phyloP scores from a whole-genome alignment of 2,329 filamentous ascomycete species.

The Paecilomyces niveus region DNA sequence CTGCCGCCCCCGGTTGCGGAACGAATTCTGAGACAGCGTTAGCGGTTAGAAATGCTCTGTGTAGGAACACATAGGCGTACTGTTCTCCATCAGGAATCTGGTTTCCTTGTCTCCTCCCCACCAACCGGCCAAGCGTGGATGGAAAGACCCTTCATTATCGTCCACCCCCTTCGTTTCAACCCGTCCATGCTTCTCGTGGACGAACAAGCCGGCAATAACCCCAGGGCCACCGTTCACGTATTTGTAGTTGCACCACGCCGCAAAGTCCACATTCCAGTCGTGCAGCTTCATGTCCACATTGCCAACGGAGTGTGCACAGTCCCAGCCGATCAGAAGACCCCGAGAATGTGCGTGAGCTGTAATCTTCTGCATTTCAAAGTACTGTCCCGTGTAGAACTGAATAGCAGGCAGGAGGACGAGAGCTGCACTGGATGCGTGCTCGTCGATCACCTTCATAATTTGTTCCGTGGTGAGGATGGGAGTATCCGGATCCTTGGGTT shows the following conservation, averaged over 20 bases:
- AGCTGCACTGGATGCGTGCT: constrained; percentile 65
- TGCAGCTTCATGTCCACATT: constrained; percentile 75
- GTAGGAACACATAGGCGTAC: constrained; percentile 14
- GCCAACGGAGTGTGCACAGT: constrained; percentile 77
- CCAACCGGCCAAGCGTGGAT: constrained; percentile 70
- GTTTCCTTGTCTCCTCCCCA: constrained; percentile 74
- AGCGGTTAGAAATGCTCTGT: not conserved
- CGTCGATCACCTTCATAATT: constrained; percentile 66
- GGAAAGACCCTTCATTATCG: constrained; percentile 45
- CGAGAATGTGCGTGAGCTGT: constrained; percentile 66
- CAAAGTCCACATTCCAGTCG: constrained; percentile 88
- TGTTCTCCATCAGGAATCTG: constrained; percentile 77
- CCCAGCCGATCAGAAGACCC: constrained; percentile 74
- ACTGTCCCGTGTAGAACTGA: constrained; percentile 87
- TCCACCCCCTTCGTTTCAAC: constrained; percentile 26
- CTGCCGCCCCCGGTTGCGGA: constrained; percentile 69
- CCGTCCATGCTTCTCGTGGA: constrained; percentile 65
- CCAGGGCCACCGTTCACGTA: constrained; percentile 85
- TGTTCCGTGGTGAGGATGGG: constrained; percentile 63
- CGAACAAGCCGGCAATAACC: constrained; percentile 70
- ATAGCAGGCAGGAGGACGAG: constrained; percentile 77
- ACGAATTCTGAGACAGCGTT: constrained; percentile 48
- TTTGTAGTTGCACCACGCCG: constrained; percentile 91
- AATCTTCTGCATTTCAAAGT: constrained; percentile 74
- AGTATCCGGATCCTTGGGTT: constrained; percentile 47